Base-by-base conservation (phyloP, 106 monocot genomes). In the Dendrobium officinale region DNA sequence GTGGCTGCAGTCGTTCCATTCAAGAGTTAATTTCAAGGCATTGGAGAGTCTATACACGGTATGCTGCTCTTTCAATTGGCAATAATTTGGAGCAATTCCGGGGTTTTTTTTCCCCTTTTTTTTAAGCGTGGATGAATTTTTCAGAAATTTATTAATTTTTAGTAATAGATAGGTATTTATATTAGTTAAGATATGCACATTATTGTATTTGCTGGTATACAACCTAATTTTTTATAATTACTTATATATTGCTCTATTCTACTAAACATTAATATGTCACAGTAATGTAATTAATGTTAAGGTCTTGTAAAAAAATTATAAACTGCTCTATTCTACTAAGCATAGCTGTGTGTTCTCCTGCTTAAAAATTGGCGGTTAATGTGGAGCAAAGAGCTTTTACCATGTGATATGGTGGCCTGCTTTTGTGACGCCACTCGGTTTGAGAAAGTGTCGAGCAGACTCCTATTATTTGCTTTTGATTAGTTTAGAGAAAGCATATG, bases 11-110 rank as follows among this genome's bases (percentile, higher is more conserved):
- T 64, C 88, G 1, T 82, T 88, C 78, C 86, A 86, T 72, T 93
- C 93, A 72, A 96, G 78, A 80, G 82, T 96, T 61, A 96, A 93
- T 82, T 86, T 85, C 26, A 88, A 89, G 72, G 95, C 86, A 73
- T 80, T 96, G 55, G 88, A 88, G 41, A 22, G 72, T 31, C 77
- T 91, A 15, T 91, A 88, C 84, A 81, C 74, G 80, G 96, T 96
- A 93, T 79, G 89, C 85, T 31, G 42, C 55, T 75, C 58, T 82
- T 61, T 33, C 42, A 43, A 6, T 74, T 43, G 43, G 18, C 41
- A 44, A 8, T 74, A 42, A 24, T 74, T 74, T 18, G 74, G 0
- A 74, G 17, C 15, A 31, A 6, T 61, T 51, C 51, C 13, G 51
- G 31, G 31, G 37, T 37, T 37, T 37, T 64, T 64, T 70, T 70